These are phyloP conservation scores for Boletus semigastroideus DNA, from an alignment of 1,284 basidiomycete species.

Conservation along the genomic window DNA sequence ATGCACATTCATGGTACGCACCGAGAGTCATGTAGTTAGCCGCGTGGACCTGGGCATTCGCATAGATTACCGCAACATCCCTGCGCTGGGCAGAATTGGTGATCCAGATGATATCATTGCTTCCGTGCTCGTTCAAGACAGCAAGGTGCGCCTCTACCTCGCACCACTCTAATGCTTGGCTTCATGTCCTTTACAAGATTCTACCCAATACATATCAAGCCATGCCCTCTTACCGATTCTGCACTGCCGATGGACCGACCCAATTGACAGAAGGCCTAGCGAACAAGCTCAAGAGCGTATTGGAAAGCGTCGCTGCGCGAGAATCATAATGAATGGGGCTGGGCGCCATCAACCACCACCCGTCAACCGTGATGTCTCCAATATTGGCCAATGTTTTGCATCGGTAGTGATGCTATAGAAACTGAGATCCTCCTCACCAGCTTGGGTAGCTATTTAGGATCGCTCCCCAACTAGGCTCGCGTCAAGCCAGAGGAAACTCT, in stretches of 20 bases:
- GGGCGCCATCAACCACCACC: not conserved
- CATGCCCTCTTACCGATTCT: slow-evolving; percentile 78
- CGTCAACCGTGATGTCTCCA: not conserved
- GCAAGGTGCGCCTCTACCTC: slow-evolving; percentile 46
- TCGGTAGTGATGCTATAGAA: not conserved
- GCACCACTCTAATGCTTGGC: not conserved
- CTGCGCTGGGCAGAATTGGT: slow-evolving; percentile 68
- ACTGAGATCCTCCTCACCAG: no score
- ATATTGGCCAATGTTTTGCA: not conserved
- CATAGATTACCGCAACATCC: slow-evolving; percentile 68
- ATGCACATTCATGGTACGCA: slow-evolving; percentile 77
- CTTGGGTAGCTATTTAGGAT: not conserved
- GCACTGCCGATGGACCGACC: slow-evolving; percentile 65
- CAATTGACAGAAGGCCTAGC: slow-evolving; percentile 64
- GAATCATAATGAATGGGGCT: slow-evolving; percentile 13
- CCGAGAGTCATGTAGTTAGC: not conserved
- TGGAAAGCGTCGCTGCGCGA: slow-evolving; percentile 27
- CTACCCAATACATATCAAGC: slow-evolving; percentile 68
- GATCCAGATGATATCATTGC: slow-evolving; percentile 81
- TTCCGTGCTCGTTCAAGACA: slow-evolving; percentile 66
- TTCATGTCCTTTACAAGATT: slow-evolving; percentile 43
- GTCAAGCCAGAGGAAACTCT: slow-evolving; percentile 63
- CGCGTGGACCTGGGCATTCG: not conserved
- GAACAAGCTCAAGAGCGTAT: slow-evolving; percentile 40
- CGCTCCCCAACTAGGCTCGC: no score